A percentile compares a stretch with the other conserved stretches of the same genome.
phyloP scores from a whole-genome alignment of 352 stramenopile species.

The Pythium scleroteichum region DNA sequence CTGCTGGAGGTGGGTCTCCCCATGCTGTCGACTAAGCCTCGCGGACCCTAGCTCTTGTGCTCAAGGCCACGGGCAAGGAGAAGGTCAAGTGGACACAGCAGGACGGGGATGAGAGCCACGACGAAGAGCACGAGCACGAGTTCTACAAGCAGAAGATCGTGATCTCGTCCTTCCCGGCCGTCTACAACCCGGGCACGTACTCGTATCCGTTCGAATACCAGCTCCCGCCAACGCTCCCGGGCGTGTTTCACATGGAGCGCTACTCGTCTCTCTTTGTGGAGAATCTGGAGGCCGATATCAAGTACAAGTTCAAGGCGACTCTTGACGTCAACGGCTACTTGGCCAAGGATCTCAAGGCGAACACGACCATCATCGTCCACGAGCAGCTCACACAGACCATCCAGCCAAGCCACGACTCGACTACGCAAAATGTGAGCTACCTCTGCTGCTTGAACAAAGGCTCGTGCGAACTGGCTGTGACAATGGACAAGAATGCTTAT shows the following conservation, averaged over 20 bases:
- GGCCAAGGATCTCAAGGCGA: constrained; percentile 61
- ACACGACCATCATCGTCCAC: constrained; percentile 56
- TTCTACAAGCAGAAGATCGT: constrained; percentile 80
- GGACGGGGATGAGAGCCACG: constrained; percentile 34
- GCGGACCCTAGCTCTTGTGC: constrained; percentile 43
- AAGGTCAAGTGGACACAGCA: constrained; percentile 57
- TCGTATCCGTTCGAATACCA: constrained; percentile 73
- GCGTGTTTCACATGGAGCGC: constrained; percentile 50
- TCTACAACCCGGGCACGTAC: constrained; percentile 47
- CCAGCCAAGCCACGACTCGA: constrained; percentile 54
- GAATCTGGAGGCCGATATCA: constrained; percentile 58
- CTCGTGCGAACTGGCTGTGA: constrained; percentile 48
- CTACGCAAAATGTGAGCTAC: constrained; percentile 49
- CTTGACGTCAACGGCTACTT: constrained; percentile 64
- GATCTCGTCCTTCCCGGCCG: constrained; percentile 41
- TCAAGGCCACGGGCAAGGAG: constrained; percentile 71
- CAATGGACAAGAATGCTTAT: constrained; percentile 79
- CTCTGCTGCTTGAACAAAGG: constrained; percentile 69
- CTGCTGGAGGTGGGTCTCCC: background rate
- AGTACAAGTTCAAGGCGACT: constrained; percentile 80
- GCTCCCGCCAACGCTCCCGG: constrained; percentile 48
- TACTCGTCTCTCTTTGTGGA: constrained; percentile 48
- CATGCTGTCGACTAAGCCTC: background rate
- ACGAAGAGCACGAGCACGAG: constrained; percentile 43
- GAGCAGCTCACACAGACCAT: constrained; percentile 51